Conservation (phyloP, 495 filamentous ascomycete species). For the Daldinia caldariorum region DNA sequence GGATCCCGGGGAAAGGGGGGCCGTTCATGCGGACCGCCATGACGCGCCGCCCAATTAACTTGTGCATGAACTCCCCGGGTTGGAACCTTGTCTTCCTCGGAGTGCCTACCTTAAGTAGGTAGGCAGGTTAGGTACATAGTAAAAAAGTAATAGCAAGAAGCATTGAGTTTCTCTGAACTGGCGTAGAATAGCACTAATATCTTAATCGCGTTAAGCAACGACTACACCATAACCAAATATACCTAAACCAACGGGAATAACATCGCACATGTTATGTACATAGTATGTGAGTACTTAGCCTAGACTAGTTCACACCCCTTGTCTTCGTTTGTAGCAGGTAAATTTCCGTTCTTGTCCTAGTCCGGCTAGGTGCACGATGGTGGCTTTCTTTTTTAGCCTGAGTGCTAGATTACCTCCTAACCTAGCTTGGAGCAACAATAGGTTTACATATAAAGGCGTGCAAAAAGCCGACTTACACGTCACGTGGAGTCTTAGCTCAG, state of each 20-base stretch:
- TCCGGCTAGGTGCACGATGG: background rate
- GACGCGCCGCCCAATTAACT: slow-evolving; percentile 31
- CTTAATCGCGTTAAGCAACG: too few species aligned
- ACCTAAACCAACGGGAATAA: too few species aligned
- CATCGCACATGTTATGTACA: too few species aligned
- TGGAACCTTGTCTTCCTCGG: slow-evolving; percentile 24
- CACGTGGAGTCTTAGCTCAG: slow-evolving; percentile 12
- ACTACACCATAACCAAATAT: too few species aligned
- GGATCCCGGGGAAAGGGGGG: slow-evolving; percentile 13
- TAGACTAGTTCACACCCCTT: too few species aligned
- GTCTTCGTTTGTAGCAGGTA: background rate
- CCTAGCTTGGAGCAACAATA: background rate
- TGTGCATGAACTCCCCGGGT: slow-evolving; percentile 5
- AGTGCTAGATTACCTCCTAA: too few species aligned
- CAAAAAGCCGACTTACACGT: background rate
- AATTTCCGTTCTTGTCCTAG: background rate
- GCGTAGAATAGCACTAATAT: too few species aligned
- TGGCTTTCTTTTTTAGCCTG: slow-evolving; percentile 1
- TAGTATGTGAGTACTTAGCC: too few species aligned
- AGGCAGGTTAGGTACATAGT: too few species aligned
- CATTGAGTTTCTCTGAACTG: too few species aligned
- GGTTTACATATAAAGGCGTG: background rate
- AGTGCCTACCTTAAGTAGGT: background rate
- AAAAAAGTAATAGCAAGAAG: too few species aligned
- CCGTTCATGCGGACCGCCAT: slow-evolving; percentile 15